A percentile compares a stretch with the other conserved stretches of the same genome.
phyloP scores from a whole-genome alignment of 306 rosid species.

The barrel medic (Medicago truncatula) region MtrunA17r5.0-ANR NC_053044.1:51482501-51483000 shows the following conservation, averaged over 20 bases:
- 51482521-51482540: slow-evolving; percentile 1
- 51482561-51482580: neutral
- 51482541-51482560: neutral
- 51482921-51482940: slow-evolving; percentile 86
- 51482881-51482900: slow-evolving; percentile 78
- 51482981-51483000: neutral
- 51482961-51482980: neutral
- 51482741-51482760: slow-evolving; percentile 99
- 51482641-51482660: neutral
- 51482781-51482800: neutral
- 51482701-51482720: slow-evolving; percentile 85
- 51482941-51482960: slow-evolving; percentile 69
- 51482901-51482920: slow-evolving; percentile 72
- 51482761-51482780: neutral
- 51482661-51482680: neutral
- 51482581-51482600: neutral
- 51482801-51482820: neutral
- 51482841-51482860: slow-evolving; percentile 64
- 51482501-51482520: slow-evolving; percentile 92
- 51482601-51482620: neutral
- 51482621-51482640: neutral
- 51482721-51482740: slow-evolving; percentile 96
- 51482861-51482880: slow-evolving; percentile 72
- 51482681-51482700: slow-evolving; percentile 95
- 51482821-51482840: neutral